Base-by-base conservation (phyloP, 1,284 basidiomycete genomes). In the Heterobasidion annosum region DNA sequence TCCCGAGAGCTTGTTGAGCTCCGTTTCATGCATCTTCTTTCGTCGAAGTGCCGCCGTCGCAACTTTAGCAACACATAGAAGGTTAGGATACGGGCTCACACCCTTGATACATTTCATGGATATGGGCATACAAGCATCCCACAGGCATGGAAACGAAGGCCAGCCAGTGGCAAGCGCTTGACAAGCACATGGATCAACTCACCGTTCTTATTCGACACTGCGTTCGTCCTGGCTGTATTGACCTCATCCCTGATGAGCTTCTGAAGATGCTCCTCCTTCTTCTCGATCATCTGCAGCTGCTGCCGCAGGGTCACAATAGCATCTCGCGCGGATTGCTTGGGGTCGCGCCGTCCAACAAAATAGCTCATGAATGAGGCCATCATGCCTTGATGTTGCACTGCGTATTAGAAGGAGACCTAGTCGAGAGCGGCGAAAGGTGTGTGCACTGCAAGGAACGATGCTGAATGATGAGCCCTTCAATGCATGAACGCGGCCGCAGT, bases 211-310 rank as follows among this genome's bases (percentile, higher is more conserved):
- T 99, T 99, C 49, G 86, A 84, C 49, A 97, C 91, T 35, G 93
- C 95, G 69, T 98, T 96, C 19, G 88, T 84, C 70, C 83, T 89
- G 32, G 97, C 97, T 74, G 94, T 97, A 77, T 85, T 85, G 64
- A 85, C 65, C 68, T 98, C 96, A 59, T 98, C 94, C 45, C 97
- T 93, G 63, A 99, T 93, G 85, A 97, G 95, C 81, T 92, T 94
- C 77, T 91, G 87, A 60, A 98, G 76, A 71, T 92, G 80, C 71
- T 98, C 95, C 76, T 99, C 97, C 78, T 98, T 98, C 91, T 98
- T 99, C 81, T 98, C 94, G 62, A 99, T 86, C 85, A 98, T 90
- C 70, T 95, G 83, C 59, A 95, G 79, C 68, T 94, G 90, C 71
- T 93, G 85, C 63, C 93, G 81, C 62, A 96, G 77, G 35, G 74